A percentile compares a stretch with the other conserved stretches of the same genome.
These are phyloP conservation scores for Jaenimonas drosophilae DNA, from an alignment of 208 protist genomes.

Conservation along the genomic window DNA sequence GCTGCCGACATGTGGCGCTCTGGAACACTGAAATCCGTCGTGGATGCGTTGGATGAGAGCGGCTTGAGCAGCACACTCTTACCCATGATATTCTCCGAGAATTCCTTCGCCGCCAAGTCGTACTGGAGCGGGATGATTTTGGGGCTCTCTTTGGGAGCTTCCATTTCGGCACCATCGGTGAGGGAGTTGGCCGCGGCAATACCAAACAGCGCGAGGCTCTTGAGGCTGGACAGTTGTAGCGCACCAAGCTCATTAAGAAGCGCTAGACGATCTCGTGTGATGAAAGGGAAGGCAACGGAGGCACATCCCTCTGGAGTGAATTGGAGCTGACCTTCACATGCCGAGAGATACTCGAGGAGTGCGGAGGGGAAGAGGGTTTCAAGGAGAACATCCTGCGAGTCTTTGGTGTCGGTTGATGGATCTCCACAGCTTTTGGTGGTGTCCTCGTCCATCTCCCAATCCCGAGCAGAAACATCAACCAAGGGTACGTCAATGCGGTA, in stretches of 20 bases:
- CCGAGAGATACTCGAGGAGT: no score
- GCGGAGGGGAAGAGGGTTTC: no score
- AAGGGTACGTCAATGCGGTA: no score
- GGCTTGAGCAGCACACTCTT: conserved; percentile 15
- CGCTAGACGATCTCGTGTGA: conserved; percentile 43
- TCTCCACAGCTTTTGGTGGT: no score
- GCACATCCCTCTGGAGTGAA: conserved; percentile 10
- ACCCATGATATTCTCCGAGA: conserved; percentile 12
- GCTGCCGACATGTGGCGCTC: background rate
- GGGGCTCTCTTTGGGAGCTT: conserved; percentile 14
- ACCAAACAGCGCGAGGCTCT: conserved; percentile 44
- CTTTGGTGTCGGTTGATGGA: no score
- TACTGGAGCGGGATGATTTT: conserved; percentile 49
- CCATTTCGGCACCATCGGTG: conserved; percentile 31
- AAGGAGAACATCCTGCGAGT: no score
- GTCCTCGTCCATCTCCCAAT: no score
- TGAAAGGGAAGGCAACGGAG: conserved; percentile 47
- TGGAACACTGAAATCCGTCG: background rate
- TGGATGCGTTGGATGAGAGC: background rate
- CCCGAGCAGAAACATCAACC: no score
- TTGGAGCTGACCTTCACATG: no score
- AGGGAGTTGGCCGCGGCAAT: conserved; percentile 42
- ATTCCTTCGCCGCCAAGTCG: conserved; percentile 22
- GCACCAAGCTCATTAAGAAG: conserved; percentile 30
- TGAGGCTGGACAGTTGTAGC: conserved; percentile 41